A percentile compares a stretch with the other conserved stretches of the same genome.
Evolutionary conservation across 2,329 filamentous ascomycete genomes (phyloP).

Genomic region (Monilinia laxa): DNA sequence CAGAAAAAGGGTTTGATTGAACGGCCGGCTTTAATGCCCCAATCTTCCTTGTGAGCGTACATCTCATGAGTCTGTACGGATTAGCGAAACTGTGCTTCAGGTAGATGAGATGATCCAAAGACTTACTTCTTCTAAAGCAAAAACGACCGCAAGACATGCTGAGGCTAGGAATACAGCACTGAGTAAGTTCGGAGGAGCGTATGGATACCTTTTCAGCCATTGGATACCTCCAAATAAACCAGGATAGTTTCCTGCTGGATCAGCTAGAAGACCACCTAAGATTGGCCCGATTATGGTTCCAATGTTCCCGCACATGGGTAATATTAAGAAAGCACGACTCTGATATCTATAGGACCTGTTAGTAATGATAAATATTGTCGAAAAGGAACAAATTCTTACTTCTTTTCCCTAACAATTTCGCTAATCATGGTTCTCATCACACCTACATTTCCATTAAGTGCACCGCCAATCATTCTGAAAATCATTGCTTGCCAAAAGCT

Average conservation of each 20-base stretch:
- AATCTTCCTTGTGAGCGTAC: conserved; percentile 38
- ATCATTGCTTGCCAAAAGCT: conserved; percentile 61
- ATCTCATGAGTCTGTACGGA: conserved; percentile 41
- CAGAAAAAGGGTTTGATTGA: conserved; percentile 28
- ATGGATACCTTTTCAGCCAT: conserved; percentile 47
- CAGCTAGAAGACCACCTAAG: conserved; percentile 47
- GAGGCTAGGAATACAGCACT: conserved; percentile 42
- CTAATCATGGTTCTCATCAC: conserved; percentile 74
- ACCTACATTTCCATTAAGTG: conserved; percentile 70
- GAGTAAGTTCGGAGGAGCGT: conserved; percentile 46
- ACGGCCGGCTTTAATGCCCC: conserved; percentile 34
- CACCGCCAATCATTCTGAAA: conserved; percentile 59
- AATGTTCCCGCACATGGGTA: conserved; percentile 67
- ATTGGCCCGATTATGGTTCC: conserved; percentile 46
- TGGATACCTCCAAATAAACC: conserved; percentile 43
- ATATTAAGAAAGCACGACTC: conserved; percentile 46
- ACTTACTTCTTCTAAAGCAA: conserved; percentile 41
- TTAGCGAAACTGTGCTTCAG: conserved; percentile 24
- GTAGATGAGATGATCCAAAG: neutral
- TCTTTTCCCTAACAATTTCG: conserved; percentile 70
- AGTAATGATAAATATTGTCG: neutral
- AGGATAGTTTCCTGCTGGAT: conserved; percentile 45
- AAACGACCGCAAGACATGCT: conserved; percentile 40
- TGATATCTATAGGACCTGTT: conserved; percentile 38
- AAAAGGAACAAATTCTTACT: conserved; percentile 42